Percentiles rank a stretch among this genome's conserved stretches.
Conservation (phyloP, 164 flowering plant species). For the Pachysandra terminalis region DNA sequence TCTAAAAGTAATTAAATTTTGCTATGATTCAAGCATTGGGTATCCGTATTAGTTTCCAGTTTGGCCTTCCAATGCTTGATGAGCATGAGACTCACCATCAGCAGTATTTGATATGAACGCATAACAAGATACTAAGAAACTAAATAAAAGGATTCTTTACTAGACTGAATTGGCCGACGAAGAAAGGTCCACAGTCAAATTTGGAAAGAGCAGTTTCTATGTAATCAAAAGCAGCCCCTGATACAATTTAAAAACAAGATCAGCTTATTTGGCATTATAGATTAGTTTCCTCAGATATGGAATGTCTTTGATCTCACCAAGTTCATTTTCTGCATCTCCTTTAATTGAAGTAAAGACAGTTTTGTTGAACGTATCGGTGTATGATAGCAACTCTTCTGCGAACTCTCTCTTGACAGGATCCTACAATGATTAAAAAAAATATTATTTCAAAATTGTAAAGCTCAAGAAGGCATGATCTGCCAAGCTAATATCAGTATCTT, state of each 20-base stretch:
- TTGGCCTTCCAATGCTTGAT: neutral
- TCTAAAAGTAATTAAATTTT: neutral
- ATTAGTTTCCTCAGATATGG: conserved; percentile 7
- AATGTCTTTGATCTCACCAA: conserved; percentile 39
- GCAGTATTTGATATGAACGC: neutral
- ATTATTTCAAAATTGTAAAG: neutral
- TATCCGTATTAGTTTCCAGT: neutral
- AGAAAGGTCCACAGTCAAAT: conserved; percentile 89
- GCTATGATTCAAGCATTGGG: too few species aligned
- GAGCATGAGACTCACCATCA: neutral
- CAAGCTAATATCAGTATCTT: conserved; percentile 22
- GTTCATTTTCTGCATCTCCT: conserved; percentile 39
- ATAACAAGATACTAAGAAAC: neutral
- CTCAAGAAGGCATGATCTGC: neutral
- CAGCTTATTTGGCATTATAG: neutral
- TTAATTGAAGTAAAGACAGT: conserved; percentile 36
- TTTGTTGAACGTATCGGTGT: conserved; percentile 43
- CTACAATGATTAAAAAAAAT: conserved; percentile 28
- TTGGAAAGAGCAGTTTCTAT: conserved; percentile 70
- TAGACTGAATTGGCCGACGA: conserved; percentile 82
- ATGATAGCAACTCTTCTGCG: conserved; percentile 72
- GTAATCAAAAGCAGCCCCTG: conserved; percentile 69
- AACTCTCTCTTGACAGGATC: conserved; percentile 67
- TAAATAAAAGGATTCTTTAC: conserved; percentile 25
- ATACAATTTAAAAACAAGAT: conserved; percentile 11